These are phyloP conservation scores for Halophytophthora batemanensis DNA, from an alignment of 352 stramenopile genomes.

Conservation along the genomic window DNA sequence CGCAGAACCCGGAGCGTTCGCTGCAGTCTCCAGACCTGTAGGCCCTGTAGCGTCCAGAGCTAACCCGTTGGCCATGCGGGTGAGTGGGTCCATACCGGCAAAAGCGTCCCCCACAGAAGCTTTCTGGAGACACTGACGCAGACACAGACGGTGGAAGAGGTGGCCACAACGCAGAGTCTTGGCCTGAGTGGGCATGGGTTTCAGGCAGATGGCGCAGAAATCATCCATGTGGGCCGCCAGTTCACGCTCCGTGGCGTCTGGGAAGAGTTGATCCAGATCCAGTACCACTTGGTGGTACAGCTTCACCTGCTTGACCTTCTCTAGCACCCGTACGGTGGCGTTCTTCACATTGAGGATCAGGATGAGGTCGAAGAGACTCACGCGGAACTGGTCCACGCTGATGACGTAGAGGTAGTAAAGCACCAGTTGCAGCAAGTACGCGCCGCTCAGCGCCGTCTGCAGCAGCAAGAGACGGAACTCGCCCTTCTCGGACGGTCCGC, in stretches of 20 bases:
- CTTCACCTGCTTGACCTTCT: constrained; percentile 67
- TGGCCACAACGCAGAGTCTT: constrained; percentile 77
- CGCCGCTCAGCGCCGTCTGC: constrained; percentile 56
- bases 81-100: constrained; percentile 27
- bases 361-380: constrained; percentile 77
- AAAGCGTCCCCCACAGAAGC: constrained; percentile 60
- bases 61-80: constrained; percentile 31
- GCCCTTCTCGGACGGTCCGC: constrained; percentile 48
- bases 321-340: constrained; percentile 56
- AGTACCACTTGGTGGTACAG: constrained; percentile 70
- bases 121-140: constrained; percentile 74
- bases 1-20: constrained; percentile 12
- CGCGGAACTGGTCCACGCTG: constrained; percentile 73
- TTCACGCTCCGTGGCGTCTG: constrained; percentile 50
- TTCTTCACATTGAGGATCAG: constrained; percentile 84
- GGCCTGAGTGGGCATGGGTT: constrained; percentile 58
- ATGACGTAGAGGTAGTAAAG: constrained; percentile 83
- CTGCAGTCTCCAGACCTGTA: constrained; percentile 3
- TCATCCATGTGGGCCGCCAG: constrained; percentile 59
- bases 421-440: constrained; percentile 67
- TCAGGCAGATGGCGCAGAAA: constrained; percentile 81
- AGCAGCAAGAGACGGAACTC: constrained; percentile 66
- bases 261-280: constrained; percentile 64
- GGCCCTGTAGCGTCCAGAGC: constrained; percentile 23
- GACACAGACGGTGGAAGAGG: constrained; percentile 68